phyloP scores from a whole-genome alignment of 495 filamentous ascomycete species.

The Symbiotaphrina buchneri region DNA sequence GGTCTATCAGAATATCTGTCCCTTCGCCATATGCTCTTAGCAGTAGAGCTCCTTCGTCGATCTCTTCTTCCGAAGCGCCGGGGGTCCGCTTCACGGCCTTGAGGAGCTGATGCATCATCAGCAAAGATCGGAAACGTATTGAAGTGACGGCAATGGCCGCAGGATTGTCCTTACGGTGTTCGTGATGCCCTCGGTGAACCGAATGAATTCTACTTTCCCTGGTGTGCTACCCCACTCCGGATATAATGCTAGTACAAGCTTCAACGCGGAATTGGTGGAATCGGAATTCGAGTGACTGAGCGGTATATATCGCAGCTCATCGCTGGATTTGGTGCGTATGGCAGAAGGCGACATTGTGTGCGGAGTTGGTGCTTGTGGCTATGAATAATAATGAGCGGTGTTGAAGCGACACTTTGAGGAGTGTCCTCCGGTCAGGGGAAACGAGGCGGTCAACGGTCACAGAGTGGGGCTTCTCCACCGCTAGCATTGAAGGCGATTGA shows the following conservation, averaged over 20 bases:
- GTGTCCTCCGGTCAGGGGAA: too few species aligned
- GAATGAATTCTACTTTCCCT: constrained; percentile 66
- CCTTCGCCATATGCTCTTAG: constrained; percentile 87
- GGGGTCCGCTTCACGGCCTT: constrained; percentile 71
- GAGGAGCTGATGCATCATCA: constrained; percentile 43
- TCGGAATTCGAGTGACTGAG: constrained; percentile 55
- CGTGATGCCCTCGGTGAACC: constrained; percentile 94
- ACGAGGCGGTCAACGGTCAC: too few species aligned
- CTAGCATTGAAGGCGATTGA: too few species aligned
- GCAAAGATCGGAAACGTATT: neutral
- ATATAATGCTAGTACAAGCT: constrained; percentile 54
- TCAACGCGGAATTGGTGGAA: constrained; percentile 50
- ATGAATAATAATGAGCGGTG: too few species aligned
- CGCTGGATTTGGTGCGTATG: neutral
- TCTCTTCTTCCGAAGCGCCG: constrained; percentile 50
- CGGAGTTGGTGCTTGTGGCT: too few species aligned
- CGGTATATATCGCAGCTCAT: constrained; percentile 32
- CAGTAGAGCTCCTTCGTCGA: constrained; percentile 74
- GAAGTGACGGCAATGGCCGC: constrained; percentile 1
- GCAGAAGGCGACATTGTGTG: too few species aligned
- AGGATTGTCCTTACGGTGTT: constrained; percentile 43
- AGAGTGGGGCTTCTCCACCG: too few species aligned
- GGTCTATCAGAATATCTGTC: constrained; percentile 89
- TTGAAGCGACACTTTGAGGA: too few species aligned
- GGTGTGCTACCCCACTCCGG: constrained; percentile 60